Conservation (phyloP, 208 protist genomes). For the Crithidia mellificae region DNA sequence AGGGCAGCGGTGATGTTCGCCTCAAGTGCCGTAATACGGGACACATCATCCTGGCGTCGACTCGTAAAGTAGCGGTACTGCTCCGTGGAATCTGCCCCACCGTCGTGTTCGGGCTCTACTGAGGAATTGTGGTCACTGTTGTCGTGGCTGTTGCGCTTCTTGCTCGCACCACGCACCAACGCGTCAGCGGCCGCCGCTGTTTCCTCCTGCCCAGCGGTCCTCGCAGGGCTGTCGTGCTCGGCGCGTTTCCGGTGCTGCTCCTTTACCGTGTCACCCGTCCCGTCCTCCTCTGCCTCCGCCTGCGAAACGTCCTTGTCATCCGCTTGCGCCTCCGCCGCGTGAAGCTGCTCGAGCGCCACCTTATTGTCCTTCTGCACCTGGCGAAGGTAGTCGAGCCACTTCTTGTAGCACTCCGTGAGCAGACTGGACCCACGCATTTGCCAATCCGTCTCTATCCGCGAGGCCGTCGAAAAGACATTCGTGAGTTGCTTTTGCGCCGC, state of each 20-base stretch:
- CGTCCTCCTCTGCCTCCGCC: no score
- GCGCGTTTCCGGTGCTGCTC: no score
- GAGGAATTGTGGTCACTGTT: no score
- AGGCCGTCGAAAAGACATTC: slow-evolving; percentile 76
- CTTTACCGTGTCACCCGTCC: no score
- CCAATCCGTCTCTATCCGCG: slow-evolving; percentile 84
- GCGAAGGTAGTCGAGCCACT: slow-evolving; percentile 74
- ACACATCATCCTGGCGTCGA: slow-evolving; percentile 46
- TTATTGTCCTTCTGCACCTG: slow-evolving; percentile 59
- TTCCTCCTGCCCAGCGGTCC: no score
- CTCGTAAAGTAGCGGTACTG: slow-evolving; percentile 73
- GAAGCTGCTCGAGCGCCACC: slow-evolving; percentile 30
- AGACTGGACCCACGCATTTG: slow-evolving; percentile 69
- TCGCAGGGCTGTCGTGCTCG: no score
- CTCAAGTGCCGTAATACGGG: slow-evolving; percentile 48
- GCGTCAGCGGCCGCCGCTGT: no score
- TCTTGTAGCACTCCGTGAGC: slow-evolving; percentile 52
- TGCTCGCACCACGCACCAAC: no score
- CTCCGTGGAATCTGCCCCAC: slow-evolving; percentile 2
- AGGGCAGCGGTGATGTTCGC: slow-evolving; percentile 47
- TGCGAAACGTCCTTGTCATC: not conserved
- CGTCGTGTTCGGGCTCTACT: no score
- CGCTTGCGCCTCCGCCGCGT: not conserved
- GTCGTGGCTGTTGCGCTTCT: not conserved
- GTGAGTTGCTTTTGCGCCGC: slow-evolving; percentile 82